Conservation (phyloP, 805 yeast species). For the Diddensiella santjacobensis region DNA sequence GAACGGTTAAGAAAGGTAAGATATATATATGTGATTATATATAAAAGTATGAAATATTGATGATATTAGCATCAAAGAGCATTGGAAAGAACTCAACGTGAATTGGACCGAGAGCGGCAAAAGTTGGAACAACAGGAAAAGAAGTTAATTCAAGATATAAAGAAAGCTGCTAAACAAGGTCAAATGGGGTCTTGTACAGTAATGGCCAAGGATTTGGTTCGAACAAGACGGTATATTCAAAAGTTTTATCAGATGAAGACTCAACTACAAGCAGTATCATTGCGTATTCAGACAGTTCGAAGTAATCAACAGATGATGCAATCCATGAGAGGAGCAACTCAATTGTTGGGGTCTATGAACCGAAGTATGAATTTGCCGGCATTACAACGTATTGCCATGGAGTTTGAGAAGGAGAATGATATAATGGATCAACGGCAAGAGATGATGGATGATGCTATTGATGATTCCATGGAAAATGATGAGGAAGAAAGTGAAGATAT, state of each 20-base stretch:
- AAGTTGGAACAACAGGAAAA: slow-evolving; percentile 91
- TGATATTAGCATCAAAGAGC: slow-evolving; percentile 79
- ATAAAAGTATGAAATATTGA: not conserved
- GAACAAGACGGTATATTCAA: slow-evolving; percentile 77
- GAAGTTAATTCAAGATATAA: slow-evolving; percentile 78
- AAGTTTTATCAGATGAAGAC: slow-evolving; percentile 93
- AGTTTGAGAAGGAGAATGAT: slow-evolving; percentile 90
- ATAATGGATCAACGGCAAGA: slow-evolving; percentile 98
- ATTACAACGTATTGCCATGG: slow-evolving; percentile 85
- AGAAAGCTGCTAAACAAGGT: slow-evolving; percentile 85
- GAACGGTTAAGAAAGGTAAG: slow-evolving; percentile 77
- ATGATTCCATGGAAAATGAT: slow-evolving; percentile 92
- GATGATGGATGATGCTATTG: slow-evolving; percentile 97
- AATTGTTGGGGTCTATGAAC: slow-evolving; percentile 79
- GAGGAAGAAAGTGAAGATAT: slow-evolving; percentile 82
- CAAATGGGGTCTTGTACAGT: slow-evolving; percentile 87
- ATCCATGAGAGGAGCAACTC: slow-evolving; percentile 86
- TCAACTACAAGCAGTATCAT: slow-evolving; percentile 89
- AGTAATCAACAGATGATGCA: slow-evolving; percentile 93
- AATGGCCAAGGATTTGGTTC: slow-evolving; percentile 90
- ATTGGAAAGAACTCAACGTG: slow-evolving; percentile 90
- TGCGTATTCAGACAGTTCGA: slow-evolving; percentile 87
- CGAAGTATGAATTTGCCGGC: slow-evolving; percentile 87
- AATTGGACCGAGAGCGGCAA: slow-evolving; percentile 78
- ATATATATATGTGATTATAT: slow-evolving; percentile 9